Base-by-base conservation (phyloP, 2,329 filamentous ascomycete genomes). In the Fusarium stilboides region DNA sequence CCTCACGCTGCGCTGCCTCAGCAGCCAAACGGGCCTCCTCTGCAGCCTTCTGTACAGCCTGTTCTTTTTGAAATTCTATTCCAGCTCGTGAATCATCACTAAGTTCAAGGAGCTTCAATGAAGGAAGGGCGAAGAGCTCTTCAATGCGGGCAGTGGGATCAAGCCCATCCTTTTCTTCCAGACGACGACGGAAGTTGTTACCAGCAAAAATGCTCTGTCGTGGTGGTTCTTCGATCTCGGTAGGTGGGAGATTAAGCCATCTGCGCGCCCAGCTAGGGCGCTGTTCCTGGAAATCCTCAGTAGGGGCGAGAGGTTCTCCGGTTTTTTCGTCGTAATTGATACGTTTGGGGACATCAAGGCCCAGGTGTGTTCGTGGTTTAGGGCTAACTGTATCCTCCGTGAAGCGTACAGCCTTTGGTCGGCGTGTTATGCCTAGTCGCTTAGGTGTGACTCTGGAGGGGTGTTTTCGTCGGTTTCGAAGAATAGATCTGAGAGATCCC, bases 341-440 rank as follows among this genome's bases (percentile, higher is more conserved):
- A 2, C 54, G 55, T 46, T 62, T 74, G 3, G 70, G 74, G 7
- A 76, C 53, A 34, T 77, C 72, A 13, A 75, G 53, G 20, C 76
- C 76, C 28, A 68, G 19, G 33, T 74, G 76, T 4, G 69, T 74
- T 40, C 75, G 72, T 39, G 64, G 73, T 43, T 55, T 74, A 17
- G 76, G 75, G 31, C 68, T 73, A 5, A 70, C 39, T 2, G 74
- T 78, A 19, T 58, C 68, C 14, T 77, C 75, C 8, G 68, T 72
- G 54, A 79, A 79, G 17, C 76, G 76, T 19, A 79, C 77, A 37
- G 57, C 53, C 57, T 75, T 77, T 24, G 75, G 75, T 24, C 70
- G 59, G 20, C 70, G 69, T 19, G 46, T 64, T 61, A 70, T 69
- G 20, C 64, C 60, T 33, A 76, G 68, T 28, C 76, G 70, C 54